Evolutionary conservation across 108 stramenopile genomes (phyloP), one percentile per base, ranked within the genome.

Genomic region (Chaetoceros muelleri): DNA sequence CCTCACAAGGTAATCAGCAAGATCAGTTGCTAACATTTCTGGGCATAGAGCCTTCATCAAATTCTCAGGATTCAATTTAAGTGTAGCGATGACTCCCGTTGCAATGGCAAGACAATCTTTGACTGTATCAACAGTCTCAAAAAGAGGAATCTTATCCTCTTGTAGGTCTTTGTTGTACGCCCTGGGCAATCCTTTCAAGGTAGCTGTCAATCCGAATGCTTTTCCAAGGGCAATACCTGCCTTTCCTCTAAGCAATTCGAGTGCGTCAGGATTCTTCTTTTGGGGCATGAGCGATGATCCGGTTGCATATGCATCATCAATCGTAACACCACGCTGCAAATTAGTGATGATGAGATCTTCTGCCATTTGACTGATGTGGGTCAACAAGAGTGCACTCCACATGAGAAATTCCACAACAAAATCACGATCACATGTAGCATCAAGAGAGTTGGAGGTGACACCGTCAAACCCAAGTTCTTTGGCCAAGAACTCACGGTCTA

Each of bases 151-250:
- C 78, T 99, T 99, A 64, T 99, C 98, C 77, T 99, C 98, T 73
- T 99, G 98, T 47, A 99, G 78, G 71, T 99, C 98, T 75, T 99
- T 99, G 77, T 99, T 99, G 92, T 99, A 99, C 19, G 98, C 95
- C 26, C 95, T 80, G 7, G 97, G 98, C 52, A 97, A 75, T 22
- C 97, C 97, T 75, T 98, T 97, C 34, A 99, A 78, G 26, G 96
- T 96, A 3, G 93, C 79, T 30, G 95, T 83, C 52, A 99, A 70
- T 5, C 94, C 94, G 24, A 94, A 88, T 46, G 85, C 76, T 53
- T 85, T 73, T 47, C 97, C 98, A 17, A 95, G 63, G 19, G 94
- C 92, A 34, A 96, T 77, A 21, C 97, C 98, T 16, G 96, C 88
- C 80, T 99, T 99, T 55, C 97, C 98, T 55, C 98, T 78, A 26